phyloP scores from a whole-genome alignment of 257 asterid genomes.

The Plantago ovata region DNA sequence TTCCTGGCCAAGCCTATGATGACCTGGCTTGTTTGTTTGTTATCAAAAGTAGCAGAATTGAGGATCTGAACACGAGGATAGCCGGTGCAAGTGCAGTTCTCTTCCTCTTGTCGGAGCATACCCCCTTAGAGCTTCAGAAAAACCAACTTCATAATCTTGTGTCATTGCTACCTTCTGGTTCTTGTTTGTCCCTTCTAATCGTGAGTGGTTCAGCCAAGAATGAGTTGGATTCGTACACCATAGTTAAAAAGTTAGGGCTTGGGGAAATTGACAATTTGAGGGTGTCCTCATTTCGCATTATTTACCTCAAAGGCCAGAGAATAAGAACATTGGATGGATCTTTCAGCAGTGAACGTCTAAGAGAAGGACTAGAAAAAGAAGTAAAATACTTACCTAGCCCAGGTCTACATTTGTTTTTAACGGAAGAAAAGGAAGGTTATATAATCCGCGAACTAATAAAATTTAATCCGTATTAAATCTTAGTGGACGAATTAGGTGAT shows the following conservation, averaged over 20 bases:
- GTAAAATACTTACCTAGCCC: too few species aligned
- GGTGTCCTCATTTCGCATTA: conserved; percentile 31
- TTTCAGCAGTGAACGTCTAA: conserved; percentile 60
- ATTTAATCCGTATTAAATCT: too few species aligned
- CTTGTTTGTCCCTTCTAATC: conserved; percentile 73
- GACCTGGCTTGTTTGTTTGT: conserved; percentile 64
- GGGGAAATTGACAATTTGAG: conserved; percentile 48
- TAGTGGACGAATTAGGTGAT: too few species aligned
- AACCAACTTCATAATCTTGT: conserved; percentile 51
- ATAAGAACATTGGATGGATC: conserved; percentile 40
- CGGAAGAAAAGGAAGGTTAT: too few species aligned
- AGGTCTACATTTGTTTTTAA: too few species aligned
- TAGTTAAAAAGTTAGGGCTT: conserved; percentile 50
- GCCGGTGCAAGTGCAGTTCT: conserved; percentile 70
- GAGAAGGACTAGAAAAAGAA: conserved; percentile 66
- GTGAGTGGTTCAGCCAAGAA: conserved; percentile 46
- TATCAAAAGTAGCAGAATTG: conserved; percentile 42
- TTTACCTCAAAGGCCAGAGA: conserved; percentile 44
- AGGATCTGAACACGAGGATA: conserved; percentile 37
- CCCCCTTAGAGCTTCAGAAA: conserved; percentile 62
- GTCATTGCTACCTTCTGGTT: conserved; percentile 51
- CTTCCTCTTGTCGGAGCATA: conserved; percentile 55
- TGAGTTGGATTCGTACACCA: conserved; percentile 35
- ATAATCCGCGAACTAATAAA: too few species aligned
- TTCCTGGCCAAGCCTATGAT: conserved; percentile 37